A percentile compares a stretch with the other conserved stretches of the same genome.
Conservation (phyloP, 345 rosid genomes). For the rapeseed (Brassica napus) region Da-Ae NC_063438.1:1749501-1750000, state of each 20-base stretch:
- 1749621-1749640: background rate
- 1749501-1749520: background rate
- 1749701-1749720: background rate
- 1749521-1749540: background rate
- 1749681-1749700: background rate
- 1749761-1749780: too few species aligned
- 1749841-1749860: too few species aligned
- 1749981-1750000: too few species aligned
- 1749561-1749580: constrained; percentile 1
- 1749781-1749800: too few species aligned
- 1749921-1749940: too few species aligned
- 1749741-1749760: background rate
- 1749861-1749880: too few species aligned
- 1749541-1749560: constrained; percentile 13
- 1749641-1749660: background rate
- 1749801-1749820: background rate
- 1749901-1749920: too few species aligned
- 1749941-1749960: too few species aligned
- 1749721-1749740: background rate
- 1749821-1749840: background rate
- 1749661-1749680: background rate
- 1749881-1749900: too few species aligned
- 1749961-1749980: too few species aligned
- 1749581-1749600: background rate
- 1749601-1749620: background rate